Evolutionary conservation across 176 grass and related monocot species (phyloP).

Genomic region (Olyra latifolia): DNA sequence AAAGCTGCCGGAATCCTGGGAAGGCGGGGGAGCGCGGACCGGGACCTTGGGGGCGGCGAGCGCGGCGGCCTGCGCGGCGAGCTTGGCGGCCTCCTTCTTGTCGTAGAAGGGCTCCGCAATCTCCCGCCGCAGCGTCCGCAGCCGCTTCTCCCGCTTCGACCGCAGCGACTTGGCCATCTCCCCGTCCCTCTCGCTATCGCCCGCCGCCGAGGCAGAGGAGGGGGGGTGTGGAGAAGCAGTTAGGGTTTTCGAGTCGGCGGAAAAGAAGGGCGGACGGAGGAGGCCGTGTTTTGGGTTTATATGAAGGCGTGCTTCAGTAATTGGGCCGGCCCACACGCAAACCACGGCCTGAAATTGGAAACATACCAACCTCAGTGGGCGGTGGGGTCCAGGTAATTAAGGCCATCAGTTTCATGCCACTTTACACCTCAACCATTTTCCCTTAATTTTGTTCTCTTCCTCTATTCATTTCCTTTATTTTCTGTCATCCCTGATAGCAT

Average conservation of each 20-base stretch:
- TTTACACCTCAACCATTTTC: too few species aligned
- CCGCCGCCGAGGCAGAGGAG: constrained; percentile 16
- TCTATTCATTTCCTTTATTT: too few species aligned
- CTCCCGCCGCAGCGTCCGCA: constrained; percentile 80
- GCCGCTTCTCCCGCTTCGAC: constrained; percentile 86
- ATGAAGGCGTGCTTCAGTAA: neutral
- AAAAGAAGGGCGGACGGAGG: neutral
- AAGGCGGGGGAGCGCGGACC: constrained; percentile 50
- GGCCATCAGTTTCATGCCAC: too few species aligned
- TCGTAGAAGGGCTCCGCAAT: constrained; percentile 89
- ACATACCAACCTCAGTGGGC: neutral
- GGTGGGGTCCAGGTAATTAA: too few species aligned
- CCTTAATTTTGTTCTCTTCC: too few species aligned
- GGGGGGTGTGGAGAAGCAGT: neutral
- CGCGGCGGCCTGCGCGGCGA: constrained; percentile 79
- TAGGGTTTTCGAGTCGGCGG: constrained; percentile 66
- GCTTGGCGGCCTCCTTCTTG: constrained; percentile 86
- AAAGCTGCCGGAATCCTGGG: constrained; percentile 39
- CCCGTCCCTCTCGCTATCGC: neutral
- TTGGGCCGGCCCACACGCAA: neutral
- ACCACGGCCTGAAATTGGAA: too few species aligned
- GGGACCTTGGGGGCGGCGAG: constrained; percentile 67
- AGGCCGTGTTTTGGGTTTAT: constrained; percentile 7
- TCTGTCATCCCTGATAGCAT: too few species aligned
- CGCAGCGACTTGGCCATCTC: constrained; percentile 90